phyloP scores from a whole-genome alignment of 345 rosid species.

The Cardamine chenopodiifolia region DNA sequence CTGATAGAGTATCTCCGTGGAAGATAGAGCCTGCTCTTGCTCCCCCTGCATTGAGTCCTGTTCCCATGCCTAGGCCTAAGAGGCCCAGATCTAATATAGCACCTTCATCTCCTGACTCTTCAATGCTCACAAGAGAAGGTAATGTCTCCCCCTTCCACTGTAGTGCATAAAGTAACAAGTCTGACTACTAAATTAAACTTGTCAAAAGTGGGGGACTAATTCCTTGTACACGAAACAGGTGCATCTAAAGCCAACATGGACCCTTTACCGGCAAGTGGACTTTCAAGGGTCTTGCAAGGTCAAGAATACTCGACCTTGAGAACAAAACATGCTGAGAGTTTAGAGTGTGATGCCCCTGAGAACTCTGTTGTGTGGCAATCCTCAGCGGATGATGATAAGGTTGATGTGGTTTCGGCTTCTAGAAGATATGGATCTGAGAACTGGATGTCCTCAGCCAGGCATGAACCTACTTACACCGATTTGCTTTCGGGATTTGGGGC shows the following conservation, averaged over 20 bases:
- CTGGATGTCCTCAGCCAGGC: constrained; percentile 55
- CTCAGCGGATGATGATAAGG: constrained; percentile 59
- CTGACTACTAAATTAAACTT: not conserved
- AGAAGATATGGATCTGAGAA: constrained; percentile 58
- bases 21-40: constrained; percentile 81
- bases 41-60: constrained; percentile 69
- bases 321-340: constrained; percentile 54
- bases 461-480: constrained; percentile 59
- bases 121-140: constrained; percentile 72
- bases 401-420: constrained; percentile 51
- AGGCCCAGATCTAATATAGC: constrained; percentile 60
- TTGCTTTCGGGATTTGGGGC: constrained; percentile 65
- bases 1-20: constrained; percentile 93
- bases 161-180: not conserved
- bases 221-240: constrained; percentile 37
- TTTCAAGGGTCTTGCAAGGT: constrained; percentile 81
- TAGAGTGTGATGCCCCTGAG: constrained; percentile 58
- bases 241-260: constrained; percentile 52
- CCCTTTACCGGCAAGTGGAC: constrained; percentile 58
- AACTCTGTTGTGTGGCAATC: constrained; percentile 62
- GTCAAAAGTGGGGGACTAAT: constrained; percentile 16
- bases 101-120: constrained; percentile 61
- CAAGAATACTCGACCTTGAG: constrained; percentile 77
- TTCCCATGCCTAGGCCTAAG: constrained; percentile 63
- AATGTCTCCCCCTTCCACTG: constrained; percentile 5